phyloP scores from a whole-genome alignment of 306 rosid genomes.

The Citrullus mucosospermus region DNA sequence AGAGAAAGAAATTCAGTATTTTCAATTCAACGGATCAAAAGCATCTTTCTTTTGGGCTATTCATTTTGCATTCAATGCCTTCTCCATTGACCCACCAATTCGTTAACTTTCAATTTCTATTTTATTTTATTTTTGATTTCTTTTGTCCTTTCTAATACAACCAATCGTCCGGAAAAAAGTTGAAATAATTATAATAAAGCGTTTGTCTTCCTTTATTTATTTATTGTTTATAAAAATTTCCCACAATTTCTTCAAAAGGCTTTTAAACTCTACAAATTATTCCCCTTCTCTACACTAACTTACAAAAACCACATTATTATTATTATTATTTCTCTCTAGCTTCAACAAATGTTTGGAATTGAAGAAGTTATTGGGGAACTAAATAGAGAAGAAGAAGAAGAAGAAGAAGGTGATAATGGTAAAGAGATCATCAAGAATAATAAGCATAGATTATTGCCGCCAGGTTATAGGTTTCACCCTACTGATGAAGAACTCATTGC shows the following conservation, averaged over 20 bases:
- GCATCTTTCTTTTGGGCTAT: background rate
- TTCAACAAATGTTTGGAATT: slow-evolving; percentile 21
- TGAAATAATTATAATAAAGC: background rate
- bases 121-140: background rate
- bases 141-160: slow-evolving; percentile 1
- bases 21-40: background rate
- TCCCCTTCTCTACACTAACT: too few species aligned
- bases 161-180: background rate
- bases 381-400: background rate
- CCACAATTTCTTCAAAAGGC: background rate
- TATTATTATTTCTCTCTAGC: background rate
- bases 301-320: background rate
- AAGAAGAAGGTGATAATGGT: background rate
- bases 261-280: too few species aligned
- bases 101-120: background rate
- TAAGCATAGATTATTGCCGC: slow-evolving; percentile 56
- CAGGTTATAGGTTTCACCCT: slow-evolving; percentile 76
- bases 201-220: background rate
- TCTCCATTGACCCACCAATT: slow-evolving; percentile 1
- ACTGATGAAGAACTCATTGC: slow-evolving; percentile 78
- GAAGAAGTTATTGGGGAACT: slow-evolving; percentile 44
- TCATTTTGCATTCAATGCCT: slow-evolving; percentile 1
- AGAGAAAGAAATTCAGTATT: background rate
- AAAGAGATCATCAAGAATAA: background rate
- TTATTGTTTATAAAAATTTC: too few species aligned